These are phyloP conservation scores for Sporothrix dimorphospora DNA, from an alignment of 2,329 filamentous ascomycete genomes.

Conservation along the genomic window DNA sequence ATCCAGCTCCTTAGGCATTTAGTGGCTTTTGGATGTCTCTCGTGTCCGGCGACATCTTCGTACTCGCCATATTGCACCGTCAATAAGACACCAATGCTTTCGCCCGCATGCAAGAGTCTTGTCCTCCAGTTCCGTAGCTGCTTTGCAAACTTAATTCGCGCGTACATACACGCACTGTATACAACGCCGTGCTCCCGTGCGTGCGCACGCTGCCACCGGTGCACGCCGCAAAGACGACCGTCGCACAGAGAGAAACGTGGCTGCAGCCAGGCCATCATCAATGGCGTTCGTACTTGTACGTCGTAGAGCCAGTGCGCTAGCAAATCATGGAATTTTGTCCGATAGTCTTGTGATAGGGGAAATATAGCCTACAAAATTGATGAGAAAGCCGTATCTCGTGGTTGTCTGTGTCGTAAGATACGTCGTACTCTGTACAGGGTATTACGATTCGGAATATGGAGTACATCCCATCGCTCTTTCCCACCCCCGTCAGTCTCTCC, in stretches of 20 bases:
- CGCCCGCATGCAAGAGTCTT: neutral
- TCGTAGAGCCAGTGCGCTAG: neutral
- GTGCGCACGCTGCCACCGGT: slow-evolving; percentile 4
- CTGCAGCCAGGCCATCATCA: slow-evolving; percentile 3
- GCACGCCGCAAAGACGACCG: neutral
- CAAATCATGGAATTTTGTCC: neutral
- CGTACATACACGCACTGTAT: neutral
- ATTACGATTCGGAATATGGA: neutral
- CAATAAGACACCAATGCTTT: neutral
- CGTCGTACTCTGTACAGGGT: too few relatives aligned
- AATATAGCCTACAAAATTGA: neutral
- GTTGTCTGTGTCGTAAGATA: neutral
- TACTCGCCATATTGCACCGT: neutral
- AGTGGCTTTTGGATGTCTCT: neutral
- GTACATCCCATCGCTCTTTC: neutral
- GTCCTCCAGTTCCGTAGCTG: neutral
- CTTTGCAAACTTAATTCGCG: neutral
- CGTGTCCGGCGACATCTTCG: neutral
- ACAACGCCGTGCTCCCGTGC: neutral
- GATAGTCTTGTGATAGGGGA: neutral
- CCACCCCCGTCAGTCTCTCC: neutral
- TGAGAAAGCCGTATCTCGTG: neutral
- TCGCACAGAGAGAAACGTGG: slow-evolving; percentile 23
- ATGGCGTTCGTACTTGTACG: neutral
- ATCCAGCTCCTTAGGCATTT: neutral